A percentile compares a stretch with the other conserved stretches of the same genome.
Conservation (phyloP, 352 stramenopile genomes). For the Phytophthora hybrid region DNA sequence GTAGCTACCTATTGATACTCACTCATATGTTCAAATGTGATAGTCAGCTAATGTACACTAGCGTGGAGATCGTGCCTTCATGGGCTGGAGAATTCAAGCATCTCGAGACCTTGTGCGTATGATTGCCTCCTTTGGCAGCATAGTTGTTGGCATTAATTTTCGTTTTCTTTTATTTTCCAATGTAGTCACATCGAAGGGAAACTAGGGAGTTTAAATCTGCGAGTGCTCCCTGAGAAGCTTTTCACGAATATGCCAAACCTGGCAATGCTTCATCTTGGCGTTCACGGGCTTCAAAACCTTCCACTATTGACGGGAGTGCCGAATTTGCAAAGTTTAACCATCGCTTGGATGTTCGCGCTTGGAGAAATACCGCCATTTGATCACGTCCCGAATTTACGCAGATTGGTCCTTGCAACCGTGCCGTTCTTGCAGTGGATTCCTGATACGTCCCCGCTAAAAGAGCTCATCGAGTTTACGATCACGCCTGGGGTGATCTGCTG, state of each 20-base stretch:
- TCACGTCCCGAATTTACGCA: background rate
- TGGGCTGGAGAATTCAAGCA: slow-evolving; percentile 22
- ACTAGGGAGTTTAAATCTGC: slow-evolving; percentile 12
- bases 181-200: slow-evolving; percentile 23
- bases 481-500: slow-evolving; percentile 14
- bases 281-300: slow-evolving; percentile 10
- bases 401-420: slow-evolving; percentile 3
- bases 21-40: background rate
- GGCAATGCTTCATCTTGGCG: slow-evolving; percentile 14
- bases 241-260: slow-evolving; percentile 27
- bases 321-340: slow-evolving; percentile 15
- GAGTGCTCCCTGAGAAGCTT: slow-evolving; percentile 5
- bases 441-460: slow-evolving; percentile 12
- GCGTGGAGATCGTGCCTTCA: slow-evolving; percentile 11
- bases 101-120: slow-evolving; percentile 30
- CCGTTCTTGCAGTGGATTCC: slow-evolving; percentile 19
- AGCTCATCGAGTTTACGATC: slow-evolving; percentile 16
- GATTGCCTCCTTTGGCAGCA: background rate
- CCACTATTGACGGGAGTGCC: slow-evolving; percentile 15
- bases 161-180: background rate
- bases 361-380: slow-evolving; percentile 7
- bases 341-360: slow-evolving; percentile 25
- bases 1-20: background rate
- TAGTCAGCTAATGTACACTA: slow-evolving; percentile 29
- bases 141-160: background rate